phyloP scores from a whole-genome alignment of 2,329 filamentous ascomycete species.

The Colletotrichum tropicicola region DNA sequence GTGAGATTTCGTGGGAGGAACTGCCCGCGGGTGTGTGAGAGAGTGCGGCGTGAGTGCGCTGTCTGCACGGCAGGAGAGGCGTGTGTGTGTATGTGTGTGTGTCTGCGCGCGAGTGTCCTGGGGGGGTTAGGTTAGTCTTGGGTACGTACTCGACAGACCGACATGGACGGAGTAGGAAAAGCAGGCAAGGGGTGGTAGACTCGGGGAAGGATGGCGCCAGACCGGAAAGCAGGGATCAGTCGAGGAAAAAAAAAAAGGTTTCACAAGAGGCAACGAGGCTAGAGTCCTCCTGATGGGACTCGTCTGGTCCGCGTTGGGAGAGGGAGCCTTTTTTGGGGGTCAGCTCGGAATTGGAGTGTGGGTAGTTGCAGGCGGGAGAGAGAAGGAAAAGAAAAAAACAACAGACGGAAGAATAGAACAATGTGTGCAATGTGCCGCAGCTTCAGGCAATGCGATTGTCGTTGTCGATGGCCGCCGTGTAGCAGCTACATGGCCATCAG shows the following conservation, averaged over 20 bases:
- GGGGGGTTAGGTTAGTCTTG: neutral
- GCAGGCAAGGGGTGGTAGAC: slow-evolving; percentile 26
- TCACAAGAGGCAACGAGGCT: slow-evolving; percentile 32
- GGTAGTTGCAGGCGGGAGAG: slow-evolving; percentile 21
- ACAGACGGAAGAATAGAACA: slow-evolving; percentile 17
- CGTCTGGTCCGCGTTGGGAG: slow-evolving; percentile 6
- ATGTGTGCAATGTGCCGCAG: slow-evolving; percentile 4
- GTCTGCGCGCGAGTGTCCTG: neutral
- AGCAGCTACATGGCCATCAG: slow-evolving; percentile 12
- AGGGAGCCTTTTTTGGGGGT: slow-evolving; percentile 4
- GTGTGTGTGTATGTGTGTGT: neutral
- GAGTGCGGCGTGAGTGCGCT: neutral
- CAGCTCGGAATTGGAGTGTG: slow-evolving; percentile 15
- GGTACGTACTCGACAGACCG: slow-evolving; percentile 25
- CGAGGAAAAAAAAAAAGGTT: slow-evolving; percentile 18
- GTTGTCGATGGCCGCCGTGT: slow-evolving; percentile 16
- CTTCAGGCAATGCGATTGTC: slow-evolving; percentile 1
- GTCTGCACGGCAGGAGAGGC: too few relatives aligned
- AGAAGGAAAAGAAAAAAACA: neutral
- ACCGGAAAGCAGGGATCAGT: slow-evolving; percentile 25
- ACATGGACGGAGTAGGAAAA: slow-evolving; percentile 20
- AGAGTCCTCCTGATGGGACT: slow-evolving; percentile 19
- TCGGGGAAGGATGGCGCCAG: slow-evolving; percentile 30
- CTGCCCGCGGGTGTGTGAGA: neutral
- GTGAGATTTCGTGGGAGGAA: slow-evolving; percentile 1